Evolutionary conservation across 2,329 filamentous ascomycete species (phyloP).

Genomic region (Ophioceras dolichostomum): DNA sequence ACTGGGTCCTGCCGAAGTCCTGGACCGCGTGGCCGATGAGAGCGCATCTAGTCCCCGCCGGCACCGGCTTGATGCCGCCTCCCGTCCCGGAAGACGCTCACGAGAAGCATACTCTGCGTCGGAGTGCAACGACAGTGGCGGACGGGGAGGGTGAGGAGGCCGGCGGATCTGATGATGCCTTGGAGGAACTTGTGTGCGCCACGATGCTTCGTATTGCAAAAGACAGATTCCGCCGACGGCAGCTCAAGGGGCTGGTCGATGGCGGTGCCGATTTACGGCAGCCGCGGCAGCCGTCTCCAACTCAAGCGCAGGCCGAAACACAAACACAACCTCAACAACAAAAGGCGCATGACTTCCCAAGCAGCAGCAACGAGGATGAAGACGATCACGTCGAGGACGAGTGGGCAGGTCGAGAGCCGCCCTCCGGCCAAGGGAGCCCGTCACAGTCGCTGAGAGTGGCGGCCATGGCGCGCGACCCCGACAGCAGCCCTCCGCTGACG

Average conservation of each 20-base stretch:
- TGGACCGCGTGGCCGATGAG: constrained; percentile 86
- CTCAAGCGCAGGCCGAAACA: no score
- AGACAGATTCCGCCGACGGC: constrained; percentile 36
- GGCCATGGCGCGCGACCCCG: not conserved
- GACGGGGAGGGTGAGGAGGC: constrained; percentile 31
- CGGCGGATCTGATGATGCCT: constrained; percentile 16
- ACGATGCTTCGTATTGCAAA: constrained; percentile 55
- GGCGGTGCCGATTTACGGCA: constrained; percentile 8
- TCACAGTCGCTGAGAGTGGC: not conserved
- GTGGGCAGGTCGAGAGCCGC: not conserved
- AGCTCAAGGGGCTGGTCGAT: constrained; percentile 3
- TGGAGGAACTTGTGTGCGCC: constrained; percentile 62
- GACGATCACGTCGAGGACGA: constrained; percentile 8
- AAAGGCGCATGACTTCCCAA: no score
- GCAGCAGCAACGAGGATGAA: no score
- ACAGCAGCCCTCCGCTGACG: not conserved
- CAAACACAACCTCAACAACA: no score
- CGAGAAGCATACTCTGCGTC: constrained; percentile 38
- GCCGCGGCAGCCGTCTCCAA: no score
- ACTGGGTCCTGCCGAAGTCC: constrained; percentile 39
- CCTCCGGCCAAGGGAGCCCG: constrained; percentile 1
- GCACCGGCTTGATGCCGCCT: constrained; percentile 27
- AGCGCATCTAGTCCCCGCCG: constrained; percentile 45
- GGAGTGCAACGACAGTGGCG: constrained; percentile 19
- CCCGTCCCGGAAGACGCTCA: constrained; percentile 28